A percentile compares a stretch with the other conserved stretches of the same genome.
These are phyloP conservation scores for Agastache rugosa DNA, from an alignment of 257 asterid species.

Conservation along the genomic window DNA sequence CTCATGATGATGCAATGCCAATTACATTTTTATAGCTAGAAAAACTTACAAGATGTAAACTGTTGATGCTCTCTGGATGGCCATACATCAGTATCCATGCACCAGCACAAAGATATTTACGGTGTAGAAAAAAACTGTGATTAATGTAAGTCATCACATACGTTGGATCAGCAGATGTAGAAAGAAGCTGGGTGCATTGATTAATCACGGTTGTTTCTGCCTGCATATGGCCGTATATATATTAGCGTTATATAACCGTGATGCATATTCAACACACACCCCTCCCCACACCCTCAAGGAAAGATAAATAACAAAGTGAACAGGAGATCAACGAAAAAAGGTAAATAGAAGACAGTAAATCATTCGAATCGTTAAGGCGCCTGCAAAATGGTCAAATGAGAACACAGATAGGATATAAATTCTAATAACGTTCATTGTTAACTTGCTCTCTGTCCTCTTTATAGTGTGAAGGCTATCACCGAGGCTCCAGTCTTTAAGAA, in stretches of 20 bases:
- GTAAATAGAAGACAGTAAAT: not conserved
- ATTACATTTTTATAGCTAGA: conserved; percentile 23
- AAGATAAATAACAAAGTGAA: not conserved
- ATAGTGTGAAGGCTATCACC: not conserved
- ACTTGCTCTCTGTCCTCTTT: not conserved
- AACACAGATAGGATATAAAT: not conserved
- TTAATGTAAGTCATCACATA: conserved; percentile 82
- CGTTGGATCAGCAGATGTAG: conserved; percentile 82
- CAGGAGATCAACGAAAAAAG: not conserved
- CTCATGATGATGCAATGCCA: conserved; percentile 15
- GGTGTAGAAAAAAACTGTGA: conserved; percentile 88
- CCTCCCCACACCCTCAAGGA: not conserved
- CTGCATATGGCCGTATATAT: conserved; percentile 52
- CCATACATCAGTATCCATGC: conserved; percentile 94
- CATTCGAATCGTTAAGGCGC: not conserved
- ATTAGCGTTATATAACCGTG: conserved; percentile 10
- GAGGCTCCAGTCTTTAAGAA: not conserved
- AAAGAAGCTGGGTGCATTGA: conserved; percentile 94
- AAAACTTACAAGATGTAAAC: conserved; percentile 79
- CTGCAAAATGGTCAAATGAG: not conserved
- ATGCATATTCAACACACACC: conserved; percentile 1
- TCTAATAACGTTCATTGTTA: not conserved
- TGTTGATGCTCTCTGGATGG: conserved; percentile 92
- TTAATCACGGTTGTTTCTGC: conserved; percentile 89
- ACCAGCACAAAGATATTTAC: conserved; percentile 95